Evolutionary conservation across 305 asterid genomes (phyloP).

Genomic region (Ilex paraguariensis): DNA sequence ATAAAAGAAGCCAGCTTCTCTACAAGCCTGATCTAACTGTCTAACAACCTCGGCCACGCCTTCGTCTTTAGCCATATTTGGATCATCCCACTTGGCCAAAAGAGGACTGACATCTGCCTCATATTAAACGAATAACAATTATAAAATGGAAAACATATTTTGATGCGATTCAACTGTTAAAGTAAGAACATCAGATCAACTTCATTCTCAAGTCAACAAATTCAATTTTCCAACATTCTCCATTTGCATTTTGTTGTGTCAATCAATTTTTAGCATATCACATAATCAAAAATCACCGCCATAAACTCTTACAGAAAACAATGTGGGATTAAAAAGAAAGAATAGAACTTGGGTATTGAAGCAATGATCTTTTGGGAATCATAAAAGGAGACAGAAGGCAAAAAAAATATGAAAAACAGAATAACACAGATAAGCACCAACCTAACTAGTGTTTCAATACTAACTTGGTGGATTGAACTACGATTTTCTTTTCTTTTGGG

Average conservation of each 20-base stretch:
- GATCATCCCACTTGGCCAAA: constrained; percentile 71
- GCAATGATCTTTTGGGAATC: no score
- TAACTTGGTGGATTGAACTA: no score
- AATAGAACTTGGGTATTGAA: no score
- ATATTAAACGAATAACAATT: not conserved
- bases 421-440: no score
- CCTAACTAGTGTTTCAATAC: no score
- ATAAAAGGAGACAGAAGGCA: no score
- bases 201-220: no score
- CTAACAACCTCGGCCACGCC: constrained; percentile 59
- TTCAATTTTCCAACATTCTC: not conserved
- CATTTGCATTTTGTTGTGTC: not conserved
- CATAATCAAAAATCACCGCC: no score
- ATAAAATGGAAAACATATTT: not conserved
- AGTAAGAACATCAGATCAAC: not conserved
- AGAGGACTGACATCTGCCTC: constrained; percentile 58
- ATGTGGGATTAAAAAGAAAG: no score
- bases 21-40: constrained; percentile 69
- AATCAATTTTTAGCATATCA: not conserved
- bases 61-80: constrained; percentile 45
- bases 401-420: no score
- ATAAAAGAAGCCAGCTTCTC: constrained; percentile 76
- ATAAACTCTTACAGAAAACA: no score
- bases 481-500: no score
- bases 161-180: not conserved